A percentile compares a stretch with the other conserved stretches of the same genome.
phyloP scores from a whole-genome alignment of 2,329 filamentous ascomycete species.

The Akanthomyces uredinophilus region DNA sequence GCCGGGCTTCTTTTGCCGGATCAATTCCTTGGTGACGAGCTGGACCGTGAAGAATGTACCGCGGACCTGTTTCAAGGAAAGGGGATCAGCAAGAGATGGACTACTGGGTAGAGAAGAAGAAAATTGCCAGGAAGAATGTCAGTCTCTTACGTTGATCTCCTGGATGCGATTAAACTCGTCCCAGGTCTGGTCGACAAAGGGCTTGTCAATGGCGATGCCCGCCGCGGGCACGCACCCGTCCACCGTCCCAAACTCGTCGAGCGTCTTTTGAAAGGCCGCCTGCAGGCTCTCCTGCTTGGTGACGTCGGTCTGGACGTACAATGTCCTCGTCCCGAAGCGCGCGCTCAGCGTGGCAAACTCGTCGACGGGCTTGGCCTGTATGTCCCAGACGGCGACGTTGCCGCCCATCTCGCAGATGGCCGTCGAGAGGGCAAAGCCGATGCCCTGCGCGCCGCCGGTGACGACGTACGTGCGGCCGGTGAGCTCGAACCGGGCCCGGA shows the following conservation, averaged over 20 bases:
- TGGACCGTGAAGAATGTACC: slow-evolving; percentile 39
- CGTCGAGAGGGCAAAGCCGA: slow-evolving; percentile 32
- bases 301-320: slow-evolving; percentile 30
- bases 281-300: slow-evolving; percentile 26
- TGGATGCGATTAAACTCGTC: slow-evolving; percentile 36
- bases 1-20: slow-evolving; percentile 33
- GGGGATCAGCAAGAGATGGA: too few species aligned
- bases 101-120: too few species aligned
- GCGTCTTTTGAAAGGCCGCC: slow-evolving; percentile 20
- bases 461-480: slow-evolving; percentile 32
- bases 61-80: slow-evolving; percentile 25
- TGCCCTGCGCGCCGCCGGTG: slow-evolving; percentile 36
- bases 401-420: slow-evolving; percentile 38
- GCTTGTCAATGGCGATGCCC: slow-evolving; percentile 39
- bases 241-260: slow-evolving; percentile 24
- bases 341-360: slow-evolving; percentile 23
- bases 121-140: not conserved
- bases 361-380: slow-evolving; percentile 26
- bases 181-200: slow-evolving; percentile 39
- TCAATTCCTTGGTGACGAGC: slow-evolving; percentile 33
- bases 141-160: slow-evolving; percentile 35
- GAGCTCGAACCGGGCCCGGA: slow-evolving; percentile 30
- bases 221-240: slow-evolving; percentile 31
- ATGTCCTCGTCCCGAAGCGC: slow-evolving; percentile 22
- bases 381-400: slow-evolving; percentile 34